Percentiles rank a stretch among this genome's conserved stretches.
phyloP scores from a whole-genome alignment of 2,329 filamentous ascomycete genomes.

The Sporothrix humicola region DNA sequence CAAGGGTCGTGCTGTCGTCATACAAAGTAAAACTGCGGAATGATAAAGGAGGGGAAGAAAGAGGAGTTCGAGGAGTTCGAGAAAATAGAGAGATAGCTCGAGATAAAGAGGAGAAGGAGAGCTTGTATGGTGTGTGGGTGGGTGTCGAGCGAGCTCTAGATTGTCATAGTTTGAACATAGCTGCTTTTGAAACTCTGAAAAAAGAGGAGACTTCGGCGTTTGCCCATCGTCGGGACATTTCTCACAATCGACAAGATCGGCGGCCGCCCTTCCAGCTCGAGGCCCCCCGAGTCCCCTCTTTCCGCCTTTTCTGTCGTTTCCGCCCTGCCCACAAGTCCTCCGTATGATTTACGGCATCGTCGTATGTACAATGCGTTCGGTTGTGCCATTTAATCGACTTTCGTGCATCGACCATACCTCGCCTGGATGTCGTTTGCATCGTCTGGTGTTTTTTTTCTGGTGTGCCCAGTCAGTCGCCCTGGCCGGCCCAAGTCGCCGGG shows the following conservation, averaged over 20 bases:
- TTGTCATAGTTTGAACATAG: too few relatives aligned
- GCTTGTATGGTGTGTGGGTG: too few relatives aligned
- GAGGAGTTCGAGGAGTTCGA: neutral
- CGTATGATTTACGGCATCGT: neutral
- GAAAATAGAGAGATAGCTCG: neutral
- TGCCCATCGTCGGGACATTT: slow-evolving; percentile 7
- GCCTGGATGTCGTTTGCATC: neutral
- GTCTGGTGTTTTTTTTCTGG: neutral
- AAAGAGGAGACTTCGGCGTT: slow-evolving; percentile 13
- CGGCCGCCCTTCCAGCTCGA: neutral
- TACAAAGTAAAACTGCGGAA: neutral
- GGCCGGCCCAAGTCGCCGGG: neutral
- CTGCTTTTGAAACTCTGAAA: neutral
- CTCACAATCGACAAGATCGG: slow-evolving; percentile 18
- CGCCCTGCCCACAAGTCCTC: neutral
- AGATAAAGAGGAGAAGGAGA: neutral
- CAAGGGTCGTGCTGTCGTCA: slow-evolving; percentile 23
- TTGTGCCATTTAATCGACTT: slow-evolving; percentile 19
- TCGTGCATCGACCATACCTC: neutral
- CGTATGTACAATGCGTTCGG: neutral
- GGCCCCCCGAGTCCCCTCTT: neutral
- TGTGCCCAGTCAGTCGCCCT: too few relatives aligned
- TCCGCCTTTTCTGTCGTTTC: neutral
- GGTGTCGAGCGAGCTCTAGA: too few relatives aligned
- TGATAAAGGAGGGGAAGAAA: neutral